Evolutionary conservation across 2,329 filamentous ascomycete species (phyloP), one percentile per base, ranked within the genome.

Genomic region (Calonectria montana): DNA sequence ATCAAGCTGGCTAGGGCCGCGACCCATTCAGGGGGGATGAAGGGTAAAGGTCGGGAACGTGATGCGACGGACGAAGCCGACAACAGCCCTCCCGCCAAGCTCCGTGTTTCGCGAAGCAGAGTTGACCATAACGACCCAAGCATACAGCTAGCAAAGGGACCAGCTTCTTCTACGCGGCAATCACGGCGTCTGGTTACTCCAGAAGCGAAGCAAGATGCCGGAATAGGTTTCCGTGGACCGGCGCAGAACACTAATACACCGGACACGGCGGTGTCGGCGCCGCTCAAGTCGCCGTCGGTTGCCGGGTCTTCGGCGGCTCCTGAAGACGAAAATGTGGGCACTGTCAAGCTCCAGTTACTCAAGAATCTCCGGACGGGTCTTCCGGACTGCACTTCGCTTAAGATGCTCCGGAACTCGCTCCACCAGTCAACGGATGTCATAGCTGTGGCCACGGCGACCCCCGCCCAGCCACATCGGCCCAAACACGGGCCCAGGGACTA

Each of bases 401-500:
- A 88, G 74, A 81, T 83, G 7, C 82, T 93, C 37, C 87, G 87
- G n/a, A 83, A 82, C 47, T 84, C 87, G 67, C 82, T 89, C 53
- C 84, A 85, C 63, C 86, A 87, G 74, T 86, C 83, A 27, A 79
- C 89, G 2, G 89, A 92, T 77, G 82, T 91, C 7, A 80, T 91
- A 10, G 91, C 86, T 18, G 83, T 93, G 8, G 89, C 85, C 4
- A 88, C 88, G 16, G 85, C 85, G 55, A 83, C 84, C 21, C 88
- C 89, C 3, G 81, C 86, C 12, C 83, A 87, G 57, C 87, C 90
- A 8, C 83, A 86, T 69, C 86, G 90, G 43, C 88, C 89, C 29
- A 91, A 90, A 77, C 83, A 85, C 71, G 89, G 89, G 0, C 89
- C 89, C 4, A 85, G 90, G 25, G 89, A 92, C 77, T 92, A 88